Conservation (phyloP, 2,329 filamentous ascomycete species). For the Clarireedia paspali region DNA sequence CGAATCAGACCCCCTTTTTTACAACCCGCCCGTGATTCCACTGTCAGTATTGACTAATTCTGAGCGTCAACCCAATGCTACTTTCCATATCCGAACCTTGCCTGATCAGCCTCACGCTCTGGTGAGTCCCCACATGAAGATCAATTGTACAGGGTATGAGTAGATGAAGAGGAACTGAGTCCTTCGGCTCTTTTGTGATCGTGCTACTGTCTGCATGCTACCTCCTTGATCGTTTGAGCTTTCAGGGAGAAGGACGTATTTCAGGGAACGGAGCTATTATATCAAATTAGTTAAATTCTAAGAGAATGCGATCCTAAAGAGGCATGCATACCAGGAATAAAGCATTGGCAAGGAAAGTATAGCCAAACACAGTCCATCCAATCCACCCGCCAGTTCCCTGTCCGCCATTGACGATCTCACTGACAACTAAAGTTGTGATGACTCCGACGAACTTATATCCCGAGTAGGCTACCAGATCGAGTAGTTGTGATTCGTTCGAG, state of each 20-base stretch:
- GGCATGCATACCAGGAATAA: constrained; percentile 70
- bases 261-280: constrained; percentile 75
- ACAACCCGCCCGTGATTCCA: neutral
- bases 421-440: constrained; percentile 76
- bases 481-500: constrained; percentile 84
- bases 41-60: neutral
- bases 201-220: constrained; percentile 63
- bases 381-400: constrained; percentile 81
- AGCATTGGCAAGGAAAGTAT: constrained; percentile 89
- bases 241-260: constrained; percentile 92
- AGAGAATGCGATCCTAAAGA: neutral
- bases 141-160: constrained; percentile 85
- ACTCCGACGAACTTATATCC: constrained; percentile 99
- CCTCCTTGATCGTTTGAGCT: constrained; percentile 55
- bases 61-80: neutral
- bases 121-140: constrained; percentile 83
- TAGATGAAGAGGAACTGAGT: constrained; percentile 93
- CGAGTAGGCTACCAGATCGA: constrained; percentile 91
- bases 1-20: neutral
- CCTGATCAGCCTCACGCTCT: constrained; percentile 12
- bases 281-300: neutral
- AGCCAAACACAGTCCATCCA: constrained; percentile 81
- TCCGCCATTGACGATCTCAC: constrained; percentile 70
- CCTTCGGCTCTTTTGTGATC: constrained; percentile 77
- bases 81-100: neutral